Conservation (phyloP, 805 yeast genomes). For the Lachancea thermotolerans region DNA sequence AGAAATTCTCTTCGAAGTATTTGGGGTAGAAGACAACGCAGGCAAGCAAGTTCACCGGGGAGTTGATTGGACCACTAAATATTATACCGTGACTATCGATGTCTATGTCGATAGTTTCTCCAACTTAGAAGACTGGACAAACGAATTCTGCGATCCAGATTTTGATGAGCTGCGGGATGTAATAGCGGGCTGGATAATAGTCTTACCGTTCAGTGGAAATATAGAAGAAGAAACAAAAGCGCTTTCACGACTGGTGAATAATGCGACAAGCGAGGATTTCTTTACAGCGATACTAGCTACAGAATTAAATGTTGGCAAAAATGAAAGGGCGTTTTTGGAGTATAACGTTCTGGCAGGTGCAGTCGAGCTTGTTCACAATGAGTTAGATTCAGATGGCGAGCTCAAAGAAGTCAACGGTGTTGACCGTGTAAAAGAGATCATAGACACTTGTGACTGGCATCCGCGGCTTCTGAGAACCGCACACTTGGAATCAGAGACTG, state of each 20-base stretch:
- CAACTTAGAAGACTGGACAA: conserved; percentile 31
- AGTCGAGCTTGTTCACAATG: conserved; percentile 36
- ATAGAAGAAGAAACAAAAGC: background rate
- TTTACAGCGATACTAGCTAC: background rate
- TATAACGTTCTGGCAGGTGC: conserved; percentile 20
- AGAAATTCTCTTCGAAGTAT: conserved; percentile 1
- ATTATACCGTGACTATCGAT: conserved; percentile 27
- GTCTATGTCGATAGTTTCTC: conserved; percentile 28
- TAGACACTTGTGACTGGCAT: conserved; percentile 46
- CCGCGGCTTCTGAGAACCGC: background rate
- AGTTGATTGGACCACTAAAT: conserved; percentile 27
- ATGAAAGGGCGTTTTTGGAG: background rate
- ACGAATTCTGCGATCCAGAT: conserved; percentile 35
- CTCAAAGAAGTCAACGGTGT: conserved; percentile 39
- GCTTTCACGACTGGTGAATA: background rate
- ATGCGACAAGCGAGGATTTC: background rate
- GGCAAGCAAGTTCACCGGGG: conserved; percentile 14
- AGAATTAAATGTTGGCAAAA: background rate
- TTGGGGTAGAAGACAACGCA: background rate
- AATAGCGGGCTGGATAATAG: conserved; percentile 39
- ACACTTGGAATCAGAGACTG: background rate
- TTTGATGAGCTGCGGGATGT: conserved; percentile 37
- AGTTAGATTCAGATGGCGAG: conserved; percentile 35
- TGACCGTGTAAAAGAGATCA: conserved; percentile 38
- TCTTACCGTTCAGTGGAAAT: background rate